A percentile compares a stretch with the other conserved stretches of the same genome.
Evolutionary conservation across 306 rosid genomes (phyloP).

Genomic region (Lagenaria siceraria): DNA sequence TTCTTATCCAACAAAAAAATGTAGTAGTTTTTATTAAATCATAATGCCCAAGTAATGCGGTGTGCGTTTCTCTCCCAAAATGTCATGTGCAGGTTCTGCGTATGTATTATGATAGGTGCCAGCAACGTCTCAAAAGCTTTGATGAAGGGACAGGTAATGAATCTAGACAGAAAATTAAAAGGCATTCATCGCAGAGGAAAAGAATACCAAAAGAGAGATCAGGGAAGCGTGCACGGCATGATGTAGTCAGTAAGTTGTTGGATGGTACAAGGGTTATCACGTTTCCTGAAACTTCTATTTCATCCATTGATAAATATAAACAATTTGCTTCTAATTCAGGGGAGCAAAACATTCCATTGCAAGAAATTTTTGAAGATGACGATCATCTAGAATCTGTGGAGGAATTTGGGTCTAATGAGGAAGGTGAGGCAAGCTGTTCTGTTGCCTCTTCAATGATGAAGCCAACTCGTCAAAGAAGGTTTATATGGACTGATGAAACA

Average conservation of each 20-base stretch:
- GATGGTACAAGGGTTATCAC: constrained; percentile 9
- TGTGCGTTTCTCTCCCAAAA: neutral
- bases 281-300: constrained; percentile 18
- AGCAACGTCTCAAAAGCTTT: constrained; percentile 28
- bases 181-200: constrained; percentile 24
- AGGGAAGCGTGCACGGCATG: constrained; percentile 31
- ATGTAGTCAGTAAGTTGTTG: constrained; percentile 24
- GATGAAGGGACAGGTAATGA: constrained; percentile 28
- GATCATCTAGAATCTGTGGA: constrained; percentile 22
- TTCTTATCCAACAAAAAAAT: too few species aligned
- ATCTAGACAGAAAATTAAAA: constrained; percentile 15
- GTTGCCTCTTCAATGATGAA: constrained; percentile 35
- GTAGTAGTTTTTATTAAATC: neutral
- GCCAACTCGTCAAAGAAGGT: constrained; percentile 60
- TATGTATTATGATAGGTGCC: constrained; percentile 45
- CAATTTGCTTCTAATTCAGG: constrained; percentile 20
- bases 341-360: constrained; percentile 20
- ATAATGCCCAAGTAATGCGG: neutral
- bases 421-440: constrained; percentile 31
- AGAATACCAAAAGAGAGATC: constrained; percentile 31
- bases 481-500: constrained; percentile 74
- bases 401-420: constrained; percentile 23
- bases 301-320: constrained; percentile 23
- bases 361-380: constrained; percentile 32
- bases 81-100: constrained; percentile 58